A percentile compares a stretch with the other conserved stretches of the same genome.
Evolutionary conservation across 108 stramenopile species (phyloP).

Genomic region (Craspedostauros australis): DNA sequence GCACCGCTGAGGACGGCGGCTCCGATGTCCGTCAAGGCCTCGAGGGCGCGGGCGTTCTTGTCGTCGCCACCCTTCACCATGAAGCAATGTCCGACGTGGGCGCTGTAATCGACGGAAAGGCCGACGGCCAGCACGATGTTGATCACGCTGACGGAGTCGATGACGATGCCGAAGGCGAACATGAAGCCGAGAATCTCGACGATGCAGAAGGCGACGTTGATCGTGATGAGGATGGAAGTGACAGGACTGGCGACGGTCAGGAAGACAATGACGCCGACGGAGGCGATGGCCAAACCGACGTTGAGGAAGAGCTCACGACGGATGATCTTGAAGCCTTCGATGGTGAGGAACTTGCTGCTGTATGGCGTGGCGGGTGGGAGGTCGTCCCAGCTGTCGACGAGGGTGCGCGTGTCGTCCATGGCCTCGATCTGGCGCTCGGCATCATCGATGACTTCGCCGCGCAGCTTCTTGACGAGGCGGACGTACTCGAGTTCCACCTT

Average conservation of each 20-base stretch:
- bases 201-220: conserved; percentile 68
- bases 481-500: conserved; percentile 41
- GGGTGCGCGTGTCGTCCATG: conserved; percentile 53
- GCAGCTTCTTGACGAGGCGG: conserved; percentile 29
- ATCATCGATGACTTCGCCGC: conserved; percentile 48
- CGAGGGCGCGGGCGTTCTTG: conserved; percentile 40
- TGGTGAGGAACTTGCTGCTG: conserved; percentile 32
- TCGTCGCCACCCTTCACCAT: conserved; percentile 59
- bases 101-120: conserved; percentile 79
- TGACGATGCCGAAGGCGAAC: conserved; percentile 69
- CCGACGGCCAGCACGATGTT: conserved; percentile 82
- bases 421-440: conserved; percentile 55
- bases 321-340: conserved; percentile 64
- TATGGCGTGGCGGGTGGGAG: conserved; percentile 36
- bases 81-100: conserved; percentile 70
- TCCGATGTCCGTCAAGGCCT: conserved; percentile 68
- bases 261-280: conserved; percentile 53
- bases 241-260: conserved; percentile 51
- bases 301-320: conserved; percentile 41
- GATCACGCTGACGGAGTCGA: conserved; percentile 79
- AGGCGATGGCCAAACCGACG: conserved; percentile 46
- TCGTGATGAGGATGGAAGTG: conserved; percentile 58
- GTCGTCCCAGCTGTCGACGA: conserved; percentile 51
- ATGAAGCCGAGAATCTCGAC: conserved; percentile 81
- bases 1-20: conserved; percentile 66